Evolutionary conservation across 805 yeast species (phyloP), one percentile per base, ranked within the genome.

Genomic region (Suhomyces sp.): DNA sequence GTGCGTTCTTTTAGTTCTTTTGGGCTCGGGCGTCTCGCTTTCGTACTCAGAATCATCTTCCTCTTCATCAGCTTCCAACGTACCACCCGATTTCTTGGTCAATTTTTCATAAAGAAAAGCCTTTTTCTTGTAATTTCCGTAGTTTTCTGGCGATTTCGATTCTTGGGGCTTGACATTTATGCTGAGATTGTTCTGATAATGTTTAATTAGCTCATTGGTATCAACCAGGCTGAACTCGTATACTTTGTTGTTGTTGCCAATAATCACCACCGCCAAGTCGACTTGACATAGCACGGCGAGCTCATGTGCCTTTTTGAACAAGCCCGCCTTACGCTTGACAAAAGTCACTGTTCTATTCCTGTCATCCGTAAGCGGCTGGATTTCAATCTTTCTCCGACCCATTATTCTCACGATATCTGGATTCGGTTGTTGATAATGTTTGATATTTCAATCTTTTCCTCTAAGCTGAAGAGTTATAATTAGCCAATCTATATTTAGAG

Each of bases 381-480:
- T 93, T 57, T 88, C 94, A 59, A 93, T 93, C 71, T 93, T 94
- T 74, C 97, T 87, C 78, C 99, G 87, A 50, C 99, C 99, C 99
- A 93, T 94, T 44, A 15, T 55, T 47, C 15, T 13, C 9, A 12
- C 42, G 8, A 23, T 38, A 7, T 19, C 19, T 17, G 42, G 42
- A 17, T 38, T 19, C 42, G 24, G 7, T 38, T 17, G 33, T 38
- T 17, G 42, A 19, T n/a, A 9, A 5, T 19, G 13, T 38, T 38
- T 38, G 42, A 19, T 10, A 7, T 38, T 10, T n/a, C 23, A 17
- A 17, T 19, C 24, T 17, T 38, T 36, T 38, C 13, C 17, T 33
- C 36, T 33, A n/a, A 33, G 24, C 42, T 38, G 6, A 17, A 38
- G 42, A 38, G 24, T 17, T 38, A 38, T 38, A 17, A 17, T 38